These are phyloP conservation scores for Phytophthora palmivora DNA, from an alignment of 352 stramenopile genomes.

Conservation along the genomic window DNA sequence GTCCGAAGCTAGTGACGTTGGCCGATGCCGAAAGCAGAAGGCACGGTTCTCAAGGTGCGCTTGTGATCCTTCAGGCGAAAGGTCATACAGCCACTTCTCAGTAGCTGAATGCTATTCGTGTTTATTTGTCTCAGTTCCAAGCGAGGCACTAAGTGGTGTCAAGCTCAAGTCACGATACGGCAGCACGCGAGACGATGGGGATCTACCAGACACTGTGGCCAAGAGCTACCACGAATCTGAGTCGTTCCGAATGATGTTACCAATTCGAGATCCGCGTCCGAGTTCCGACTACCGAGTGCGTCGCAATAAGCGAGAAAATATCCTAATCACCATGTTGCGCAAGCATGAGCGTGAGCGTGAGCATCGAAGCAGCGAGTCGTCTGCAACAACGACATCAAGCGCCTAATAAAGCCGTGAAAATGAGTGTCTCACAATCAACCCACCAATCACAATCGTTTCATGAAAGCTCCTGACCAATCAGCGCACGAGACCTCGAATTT, in stretches of 20 bases:
- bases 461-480: constrained; percentile 16
- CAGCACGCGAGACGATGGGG: constrained; percentile 42
- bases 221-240: constrained; percentile 53
- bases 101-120: constrained; percentile 3
- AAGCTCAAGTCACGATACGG: constrained; percentile 48
- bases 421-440: constrained; percentile 11
- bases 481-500: constrained; percentile 25
- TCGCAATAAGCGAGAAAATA: constrained; percentile 51
- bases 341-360: constrained; percentile 36
- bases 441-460: constrained; percentile 10
- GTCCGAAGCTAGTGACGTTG: constrained; percentile 55
- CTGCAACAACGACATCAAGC: constrained; percentile 2
- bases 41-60: constrained; percentile 29
- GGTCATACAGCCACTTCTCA: neutral
- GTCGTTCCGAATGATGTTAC: constrained; percentile 68
- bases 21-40: constrained; percentile 30
- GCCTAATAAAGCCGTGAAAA: neutral
- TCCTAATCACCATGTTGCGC: constrained; percentile 66
- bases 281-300: constrained; percentile 46
- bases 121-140: constrained; percentile 15
- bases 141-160: constrained; percentile 20
- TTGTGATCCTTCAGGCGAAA: neutral
- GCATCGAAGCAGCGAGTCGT: constrained; percentile 3
- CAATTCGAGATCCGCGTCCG: constrained; percentile 55
- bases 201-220: constrained; percentile 33